Evolutionary conservation across 139 green algal species (phyloP), one percentile per base, ranked within the genome.

Genomic region (Picochlorum sp.): DNA sequence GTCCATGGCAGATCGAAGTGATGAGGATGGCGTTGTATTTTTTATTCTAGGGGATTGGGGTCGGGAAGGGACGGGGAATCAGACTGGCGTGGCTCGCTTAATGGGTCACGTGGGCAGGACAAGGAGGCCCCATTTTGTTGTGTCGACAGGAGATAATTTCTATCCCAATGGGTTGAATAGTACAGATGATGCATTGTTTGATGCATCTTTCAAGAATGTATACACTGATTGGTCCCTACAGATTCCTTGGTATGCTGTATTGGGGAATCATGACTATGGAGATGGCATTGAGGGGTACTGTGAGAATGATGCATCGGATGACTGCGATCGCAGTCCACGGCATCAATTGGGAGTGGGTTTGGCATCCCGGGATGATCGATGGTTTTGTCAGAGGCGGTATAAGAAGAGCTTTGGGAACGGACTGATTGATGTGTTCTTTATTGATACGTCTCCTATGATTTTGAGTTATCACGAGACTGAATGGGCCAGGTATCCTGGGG

Each of bases 91-190:
- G 4, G 79, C 85, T 1, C 10, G 57, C 13, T 61, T 84, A 47
- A 90, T 91, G 85, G 51, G n/a, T 34, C 77, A 59, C 0, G 26
- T 60, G 1, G 52, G 77, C 7, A 56, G 51, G 4, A 62, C 47
- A 37, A 54, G 70, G 23, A 50, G 50, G 0, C 75, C 80, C 4
- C 20, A 75, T 7, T 90, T 87, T 63, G 59, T 89, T 24, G 71
- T 89, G 50, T 76, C 49, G 51, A 85, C 77, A 49, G 82, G 82
- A 11, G 81, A 89, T 69, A 86, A 87, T 69, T 79, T 83, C 10
- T 76, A 76, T 30, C 56, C 64, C 5, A 55, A 71, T 44, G 69
- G 69, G 10, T 59, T 74, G 2, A 60, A 50, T 60, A 63, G 45
- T 59, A 45, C 61, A 18, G 3, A 37, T 1, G 68, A 74, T 31